Evolutionary conservation across 352 stramenopile species (phyloP).

Genomic region (Globisporangium orthogonon): DNA sequence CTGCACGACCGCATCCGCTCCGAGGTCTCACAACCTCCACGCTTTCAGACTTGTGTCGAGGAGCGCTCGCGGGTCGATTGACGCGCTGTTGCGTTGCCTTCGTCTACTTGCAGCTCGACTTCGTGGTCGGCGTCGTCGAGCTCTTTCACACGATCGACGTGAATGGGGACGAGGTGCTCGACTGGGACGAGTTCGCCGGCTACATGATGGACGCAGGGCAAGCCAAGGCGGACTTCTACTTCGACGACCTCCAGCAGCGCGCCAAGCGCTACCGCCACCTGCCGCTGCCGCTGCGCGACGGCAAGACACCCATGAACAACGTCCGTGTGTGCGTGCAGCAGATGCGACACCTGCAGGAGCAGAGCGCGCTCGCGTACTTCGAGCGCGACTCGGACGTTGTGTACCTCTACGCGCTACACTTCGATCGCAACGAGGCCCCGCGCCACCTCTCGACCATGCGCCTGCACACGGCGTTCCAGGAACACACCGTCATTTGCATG

Average conservation of each 20-base stretch:
- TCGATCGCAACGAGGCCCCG: slow-evolving; percentile 52
- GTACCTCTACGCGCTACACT: slow-evolving; percentile 54
- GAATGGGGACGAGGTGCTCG: slow-evolving; percentile 78
- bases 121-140: slow-evolving; percentile 80
- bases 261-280: slow-evolving; percentile 9
- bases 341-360: slow-evolving; percentile 35
- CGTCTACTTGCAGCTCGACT: slow-evolving; percentile 38
- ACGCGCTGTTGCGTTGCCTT: no score
- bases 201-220: slow-evolving; percentile 82
- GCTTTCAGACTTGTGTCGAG: neutral
- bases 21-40: no score
- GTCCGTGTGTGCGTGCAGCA: slow-evolving; percentile 47
- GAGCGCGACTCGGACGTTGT: slow-evolving; percentile 61
- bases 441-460: slow-evolving; percentile 60
- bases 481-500: slow-evolving; percentile 52
- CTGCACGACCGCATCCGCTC: slow-evolving; percentile 59
- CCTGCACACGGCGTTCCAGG: slow-evolving; percentile 70
- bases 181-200: slow-evolving; percentile 88
- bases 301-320: slow-evolving; percentile 29
- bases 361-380: slow-evolving; percentile 65
- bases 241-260: slow-evolving; percentile 19
- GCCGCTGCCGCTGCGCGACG: slow-evolving; percentile 5
- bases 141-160: slow-evolving; percentile 90
- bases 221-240: slow-evolving; percentile 47
- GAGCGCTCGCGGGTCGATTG: no score